Conservation (phyloP, 768 basidiomycete species). For the Russula olivacea region DNA sequence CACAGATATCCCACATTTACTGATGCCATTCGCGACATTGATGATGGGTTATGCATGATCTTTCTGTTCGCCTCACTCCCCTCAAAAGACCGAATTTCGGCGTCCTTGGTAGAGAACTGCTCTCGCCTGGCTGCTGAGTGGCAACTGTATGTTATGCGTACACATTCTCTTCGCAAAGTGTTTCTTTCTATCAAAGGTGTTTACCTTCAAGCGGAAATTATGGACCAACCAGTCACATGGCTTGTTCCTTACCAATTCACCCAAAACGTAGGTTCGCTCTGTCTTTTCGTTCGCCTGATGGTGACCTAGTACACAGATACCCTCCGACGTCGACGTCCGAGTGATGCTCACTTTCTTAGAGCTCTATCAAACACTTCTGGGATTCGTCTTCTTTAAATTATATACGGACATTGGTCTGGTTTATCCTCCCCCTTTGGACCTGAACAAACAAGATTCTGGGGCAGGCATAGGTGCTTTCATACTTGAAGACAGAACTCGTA, state of each 20-base stretch:
- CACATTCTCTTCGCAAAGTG: conserved; percentile 75
- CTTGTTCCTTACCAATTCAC: conserved; percentile 97
- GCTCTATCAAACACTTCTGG: conserved; percentile 92
- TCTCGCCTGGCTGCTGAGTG: conserved; percentile 87
- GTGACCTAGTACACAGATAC: conserved; percentile 51
- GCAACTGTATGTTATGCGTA: conserved; percentile 93
- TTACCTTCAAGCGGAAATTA: conserved; percentile 94
- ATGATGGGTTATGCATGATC: conserved; percentile 94
- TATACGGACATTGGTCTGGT: conserved; percentile 89
- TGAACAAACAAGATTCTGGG: conserved; percentile 71
- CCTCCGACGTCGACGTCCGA: conserved; percentile 91
- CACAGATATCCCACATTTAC: conserved; percentile 92
- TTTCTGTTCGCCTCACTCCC: conserved; percentile 91
- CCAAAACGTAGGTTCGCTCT: conserved; percentile 59
- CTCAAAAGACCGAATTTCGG: conserved; percentile 73
- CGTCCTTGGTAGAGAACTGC: conserved; percentile 86
- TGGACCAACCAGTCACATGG: conserved; percentile 93
- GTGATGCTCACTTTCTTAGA: conserved; percentile 98
- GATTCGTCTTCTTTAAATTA: conserved; percentile 96
- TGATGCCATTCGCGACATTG: conserved; percentile 92
- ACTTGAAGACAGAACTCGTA: conserved; percentile 48
- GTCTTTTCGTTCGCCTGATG: conserved; percentile 1
- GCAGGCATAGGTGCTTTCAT: conserved; percentile 87
- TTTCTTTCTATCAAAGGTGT: conserved; percentile 98
- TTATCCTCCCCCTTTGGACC: conserved; percentile 91